Base-by-base conservation (phyloP, 2,329 filamentous ascomycete species). In the Xylariaceae sp. region DNA sequence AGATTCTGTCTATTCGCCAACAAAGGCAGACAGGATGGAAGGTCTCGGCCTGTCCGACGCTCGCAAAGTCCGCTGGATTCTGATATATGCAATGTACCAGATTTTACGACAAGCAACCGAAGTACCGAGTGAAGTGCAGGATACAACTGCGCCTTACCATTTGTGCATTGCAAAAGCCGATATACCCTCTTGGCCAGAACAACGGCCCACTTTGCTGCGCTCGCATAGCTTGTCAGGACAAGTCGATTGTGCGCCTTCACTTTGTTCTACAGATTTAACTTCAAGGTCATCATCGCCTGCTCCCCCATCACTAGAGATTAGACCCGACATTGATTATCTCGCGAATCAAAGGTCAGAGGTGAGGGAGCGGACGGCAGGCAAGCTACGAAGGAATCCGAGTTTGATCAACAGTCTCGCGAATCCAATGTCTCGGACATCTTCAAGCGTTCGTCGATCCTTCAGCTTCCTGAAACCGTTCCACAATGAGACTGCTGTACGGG, bases 61-160 rank as follows among this genome's bases (percentile, higher is more conserved):
- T 1, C 81, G 89, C 38, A 91, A 90, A 66, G 79, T 90, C 14
- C 77, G 88, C 36, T 94, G 88, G 88, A 80, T 91, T 30, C 64
- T 91, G 33, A 77, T 92, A 6, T 92, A 92, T 60, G 78, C 82
- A 15, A 77, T 82, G 3, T 77, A 89, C 49, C 89, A 94, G 63
- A 84, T 83, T n/a, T 75, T 94, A 1, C 76, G 79, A 10, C 81
- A 80, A 46, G 82, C 83, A 35, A 85, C 81, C 1, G 71, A 77
- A 32, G 72, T 79, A 0, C 84, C 88, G 0, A 63, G 71, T 5
- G 81, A 87, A 58, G 82, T 89, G 27, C 73, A 74, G 14, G 79
- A 86, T 47, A 70, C 73, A 1, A 71, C 75, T 12, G 74, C 81
- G 1, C 70, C 75, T 0, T 92, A 92, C 54, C 73, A 76, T 45